phyloP scores from a whole-genome alignment of 1,284 basidiomycete genomes.

The Ceratobasidium sp. region DNA sequence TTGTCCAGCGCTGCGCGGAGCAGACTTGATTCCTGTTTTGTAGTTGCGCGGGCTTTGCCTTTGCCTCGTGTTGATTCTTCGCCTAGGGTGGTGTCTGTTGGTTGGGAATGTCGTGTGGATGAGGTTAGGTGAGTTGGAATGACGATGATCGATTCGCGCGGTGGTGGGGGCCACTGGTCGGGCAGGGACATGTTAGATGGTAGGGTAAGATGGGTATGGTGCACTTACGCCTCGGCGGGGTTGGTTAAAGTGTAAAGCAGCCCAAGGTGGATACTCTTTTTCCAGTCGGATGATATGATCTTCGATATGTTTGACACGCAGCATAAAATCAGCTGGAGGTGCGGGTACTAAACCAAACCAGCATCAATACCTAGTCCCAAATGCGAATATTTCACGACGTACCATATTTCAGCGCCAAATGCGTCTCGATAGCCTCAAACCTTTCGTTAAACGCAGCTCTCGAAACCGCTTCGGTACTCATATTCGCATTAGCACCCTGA shows the following conservation, averaged over 20 bases:
- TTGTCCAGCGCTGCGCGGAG: conserved; percentile 79
- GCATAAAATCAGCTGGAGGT: conserved; percentile 71
- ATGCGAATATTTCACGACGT: conserved; percentile 48
- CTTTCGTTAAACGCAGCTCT: conserved; percentile 68
- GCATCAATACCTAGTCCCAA: neutral
- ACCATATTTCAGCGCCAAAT: conserved; percentile 80
- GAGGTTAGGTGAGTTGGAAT: conserved; percentile 69
- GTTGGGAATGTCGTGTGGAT: conserved; percentile 7
- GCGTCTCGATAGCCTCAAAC: conserved; percentile 72
- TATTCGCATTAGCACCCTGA: conserved; percentile 48
- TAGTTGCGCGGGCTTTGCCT: conserved; percentile 52
- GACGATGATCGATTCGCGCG: conserved; percentile 65
- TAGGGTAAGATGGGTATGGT: neutral
- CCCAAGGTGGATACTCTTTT: conserved; percentile 84
- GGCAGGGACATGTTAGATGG: neutral
- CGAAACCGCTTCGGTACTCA: conserved; percentile 63
- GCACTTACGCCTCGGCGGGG: conserved; percentile 78
- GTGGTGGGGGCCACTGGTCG: conserved; percentile 79
- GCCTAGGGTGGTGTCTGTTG: neutral
- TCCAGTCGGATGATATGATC: conserved; percentile 79
- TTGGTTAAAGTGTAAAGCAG: conserved; percentile 83
- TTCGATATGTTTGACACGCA: conserved; percentile 76
- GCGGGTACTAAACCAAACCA: conserved; percentile 69
- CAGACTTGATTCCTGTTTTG: conserved; percentile 67
- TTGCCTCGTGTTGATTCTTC: conserved; percentile 23